Base-by-base conservation (phyloP, 495 filamentous ascomycete species). In the Penicillium desertorum region DNA sequence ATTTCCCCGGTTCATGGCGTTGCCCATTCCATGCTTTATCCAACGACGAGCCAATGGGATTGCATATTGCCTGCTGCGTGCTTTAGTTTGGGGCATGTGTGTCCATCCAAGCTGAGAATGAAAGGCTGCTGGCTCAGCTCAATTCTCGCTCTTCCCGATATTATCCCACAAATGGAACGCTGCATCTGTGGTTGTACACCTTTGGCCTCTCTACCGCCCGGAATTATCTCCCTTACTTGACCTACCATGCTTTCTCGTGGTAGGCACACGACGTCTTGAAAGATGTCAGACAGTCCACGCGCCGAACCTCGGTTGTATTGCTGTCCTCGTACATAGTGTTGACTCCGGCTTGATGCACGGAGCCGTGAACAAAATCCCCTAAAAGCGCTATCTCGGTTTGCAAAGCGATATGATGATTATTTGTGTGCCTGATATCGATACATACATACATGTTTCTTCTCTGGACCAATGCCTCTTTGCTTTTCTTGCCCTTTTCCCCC, bases 321-420 rank as follows among this genome's bases (percentile, higher is more conserved):
- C 52, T 47, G 54, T 63, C 46, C 55, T 56, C 63, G 63, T 68
- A 68, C 66, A 68, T 68, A 66, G 45, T 51, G 22, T 62, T 43
- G 34, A 34, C 45, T 44, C 56, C 45, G 56, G 57, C 58, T 60
- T 60, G 54, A 66, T 53, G 60, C 49, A 36, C 34, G 51, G 55
- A 61, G 49, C 41, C 57, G n/a, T 64, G 63, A 62, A 62, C 63
- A 60, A 66, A 66, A 63, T 34, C 51, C 44, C n/a, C 16, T 17
- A 66, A 58, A 63, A 63, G 54, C 20, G 45, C 49, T 45, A 49
- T 19, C 17, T 9, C 36, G 45, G 27, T 32, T 48, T 32, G n/a
- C 45, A 43, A 39, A 29, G 47, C 44, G 42, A 58, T 56, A 36
- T 62, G 52, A 32, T 56, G 46, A 51, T 52, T 29, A 32, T 46